Conservation (phyloP, 768 basidiomycete genomes). For the Serendipita sp. region DNA sequence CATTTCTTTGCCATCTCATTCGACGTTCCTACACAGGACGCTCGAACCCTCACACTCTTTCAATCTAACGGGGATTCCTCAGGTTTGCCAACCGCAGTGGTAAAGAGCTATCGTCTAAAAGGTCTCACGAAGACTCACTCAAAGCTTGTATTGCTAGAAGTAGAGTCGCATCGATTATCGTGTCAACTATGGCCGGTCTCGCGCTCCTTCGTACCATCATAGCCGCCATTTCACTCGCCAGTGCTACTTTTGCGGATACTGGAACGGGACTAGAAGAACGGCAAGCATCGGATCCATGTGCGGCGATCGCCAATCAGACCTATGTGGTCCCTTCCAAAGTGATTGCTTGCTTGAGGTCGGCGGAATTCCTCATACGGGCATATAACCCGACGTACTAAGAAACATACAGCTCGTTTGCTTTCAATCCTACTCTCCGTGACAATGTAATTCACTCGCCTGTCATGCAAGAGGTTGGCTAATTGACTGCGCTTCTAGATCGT, state of each 20-base stretch:
- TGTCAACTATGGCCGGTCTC: background rate
- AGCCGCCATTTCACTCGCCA: background rate
- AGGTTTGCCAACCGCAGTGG: too few relatives aligned
- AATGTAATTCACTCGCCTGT: slow-evolving; percentile 26
- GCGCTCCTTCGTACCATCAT: slow-evolving; percentile 2
- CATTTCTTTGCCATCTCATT: too few relatives aligned
- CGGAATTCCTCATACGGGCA: background rate
- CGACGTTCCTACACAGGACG: too few relatives aligned
- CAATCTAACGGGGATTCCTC: too few relatives aligned
- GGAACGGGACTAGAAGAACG: background rate
- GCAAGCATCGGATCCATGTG: slow-evolving; percentile 29
- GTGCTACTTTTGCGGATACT: background rate
- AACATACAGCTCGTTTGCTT: slow-evolving; percentile 24
- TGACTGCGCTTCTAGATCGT: slow-evolving; percentile 26
- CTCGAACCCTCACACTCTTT: too few relatives aligned
- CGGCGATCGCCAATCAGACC: slow-evolving; percentile 34
- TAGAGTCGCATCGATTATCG: background rate
- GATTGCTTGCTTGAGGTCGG: slow-evolving; percentile 30
- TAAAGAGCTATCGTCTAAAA: too few relatives aligned
- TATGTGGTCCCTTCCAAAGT: slow-evolving; percentile 39
- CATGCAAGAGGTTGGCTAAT: background rate
- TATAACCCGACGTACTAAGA: background rate
- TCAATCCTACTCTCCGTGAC: slow-evolving; percentile 30
- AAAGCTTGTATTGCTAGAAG: background rate
- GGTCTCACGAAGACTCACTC: background rate